Evolutionary conservation across 2,329 filamentous ascomycete genomes (phyloP).

Genomic region (Colletotrichum karsti): DNA sequence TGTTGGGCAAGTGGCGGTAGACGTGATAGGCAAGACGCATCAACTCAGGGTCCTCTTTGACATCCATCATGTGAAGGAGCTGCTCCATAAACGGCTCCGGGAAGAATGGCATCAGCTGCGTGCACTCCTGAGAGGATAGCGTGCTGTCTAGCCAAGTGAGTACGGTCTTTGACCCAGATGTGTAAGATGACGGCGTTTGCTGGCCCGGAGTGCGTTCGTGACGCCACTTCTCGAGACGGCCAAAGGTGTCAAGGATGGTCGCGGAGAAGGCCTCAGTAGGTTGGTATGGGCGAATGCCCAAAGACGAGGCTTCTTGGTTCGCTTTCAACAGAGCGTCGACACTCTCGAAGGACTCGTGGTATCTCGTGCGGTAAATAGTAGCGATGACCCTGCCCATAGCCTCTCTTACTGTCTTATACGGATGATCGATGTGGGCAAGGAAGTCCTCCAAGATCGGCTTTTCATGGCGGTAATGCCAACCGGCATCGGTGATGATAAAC

Average conservation of each 20-base stretch:
- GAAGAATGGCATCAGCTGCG: slow-evolving; percentile 90
- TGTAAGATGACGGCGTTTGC: slow-evolving; percentile 93
- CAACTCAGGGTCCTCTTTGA: slow-evolving; percentile 96
- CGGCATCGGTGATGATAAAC: slow-evolving; percentile 84
- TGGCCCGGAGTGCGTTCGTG: slow-evolving; percentile 85
- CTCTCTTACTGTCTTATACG: slow-evolving; percentile 96
- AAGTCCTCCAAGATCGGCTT: slow-evolving; percentile 91
- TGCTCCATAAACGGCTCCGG: slow-evolving; percentile 89
- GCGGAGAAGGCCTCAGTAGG: slow-evolving; percentile 77
- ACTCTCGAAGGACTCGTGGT: slow-evolving; percentile 92
- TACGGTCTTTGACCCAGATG: slow-evolving; percentile 94
- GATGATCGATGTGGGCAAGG: slow-evolving; percentile 90
- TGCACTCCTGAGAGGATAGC: slow-evolving; percentile 92
- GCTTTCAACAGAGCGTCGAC: slow-evolving; percentile 78
- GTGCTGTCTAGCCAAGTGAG: slow-evolving; percentile 94
- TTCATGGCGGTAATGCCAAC: slow-evolving; percentile 96
- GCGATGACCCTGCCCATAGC: slow-evolving; percentile 91
- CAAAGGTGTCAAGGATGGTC: slow-evolving; percentile 80
- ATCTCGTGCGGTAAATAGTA: slow-evolving; percentile 87
- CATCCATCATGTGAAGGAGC: slow-evolving; percentile 99
- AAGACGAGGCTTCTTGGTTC: slow-evolving; percentile 82
- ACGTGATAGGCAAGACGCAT: slow-evolving; percentile 96
- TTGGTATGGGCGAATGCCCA: slow-evolving; percentile 85
- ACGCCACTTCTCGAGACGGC: slow-evolving; percentile 86
- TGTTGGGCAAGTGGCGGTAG: slow-evolving; percentile 94